Conservation (phyloP, 1,284 basidiomycete species). For the Puccinia horiana region DNA sequence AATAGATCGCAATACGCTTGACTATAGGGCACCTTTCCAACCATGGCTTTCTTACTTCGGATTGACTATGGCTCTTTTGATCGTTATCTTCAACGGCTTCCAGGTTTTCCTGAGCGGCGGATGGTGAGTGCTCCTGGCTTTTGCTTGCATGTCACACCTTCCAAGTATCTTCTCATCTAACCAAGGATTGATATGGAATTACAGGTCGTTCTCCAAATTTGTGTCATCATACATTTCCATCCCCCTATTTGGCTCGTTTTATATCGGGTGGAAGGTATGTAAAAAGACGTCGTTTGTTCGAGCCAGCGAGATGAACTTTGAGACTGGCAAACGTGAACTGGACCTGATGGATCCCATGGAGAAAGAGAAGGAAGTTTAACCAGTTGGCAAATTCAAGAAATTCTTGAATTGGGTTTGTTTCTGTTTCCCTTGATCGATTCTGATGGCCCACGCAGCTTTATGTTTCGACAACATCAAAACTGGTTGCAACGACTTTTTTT, state of each 20-base stretch:
- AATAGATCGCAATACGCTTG: slow-evolving; percentile 68
- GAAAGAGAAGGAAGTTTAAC: slow-evolving; percentile 15
- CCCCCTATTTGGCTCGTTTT: slow-evolving; percentile 73
- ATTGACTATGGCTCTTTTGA: slow-evolving; percentile 64
- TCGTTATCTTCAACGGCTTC: slow-evolving; percentile 68
- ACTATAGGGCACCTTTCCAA: slow-evolving; percentile 67
- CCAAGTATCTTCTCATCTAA: slow-evolving; percentile 43
- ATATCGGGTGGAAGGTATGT: slow-evolving; percentile 64
- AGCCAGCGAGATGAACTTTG: slow-evolving; percentile 75
- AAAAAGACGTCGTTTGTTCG: slow-evolving; percentile 63
- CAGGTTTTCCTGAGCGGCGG: slow-evolving; percentile 67
- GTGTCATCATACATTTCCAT: slow-evolving; percentile 78
- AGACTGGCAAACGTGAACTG: slow-evolving; percentile 61
- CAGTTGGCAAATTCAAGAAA: slow-evolving; percentile 3
- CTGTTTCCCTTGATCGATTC: neutral
- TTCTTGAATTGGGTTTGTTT: slow-evolving; percentile 31
- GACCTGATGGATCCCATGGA: slow-evolving; percentile 52
- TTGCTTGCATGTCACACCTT: slow-evolving; percentile 50
- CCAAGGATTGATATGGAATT: slow-evolving; percentile 49
- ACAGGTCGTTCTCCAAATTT: slow-evolving; percentile 51
- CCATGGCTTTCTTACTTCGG: slow-evolving; percentile 74
- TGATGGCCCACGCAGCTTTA: neutral
- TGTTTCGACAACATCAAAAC: neutral
- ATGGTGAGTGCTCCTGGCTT: slow-evolving; percentile 69
- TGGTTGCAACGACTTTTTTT: too few species aligned